Conservation (phyloP, 2,329 filamentous ascomycete genomes). For the Trichophyton verrucosum region DNA sequence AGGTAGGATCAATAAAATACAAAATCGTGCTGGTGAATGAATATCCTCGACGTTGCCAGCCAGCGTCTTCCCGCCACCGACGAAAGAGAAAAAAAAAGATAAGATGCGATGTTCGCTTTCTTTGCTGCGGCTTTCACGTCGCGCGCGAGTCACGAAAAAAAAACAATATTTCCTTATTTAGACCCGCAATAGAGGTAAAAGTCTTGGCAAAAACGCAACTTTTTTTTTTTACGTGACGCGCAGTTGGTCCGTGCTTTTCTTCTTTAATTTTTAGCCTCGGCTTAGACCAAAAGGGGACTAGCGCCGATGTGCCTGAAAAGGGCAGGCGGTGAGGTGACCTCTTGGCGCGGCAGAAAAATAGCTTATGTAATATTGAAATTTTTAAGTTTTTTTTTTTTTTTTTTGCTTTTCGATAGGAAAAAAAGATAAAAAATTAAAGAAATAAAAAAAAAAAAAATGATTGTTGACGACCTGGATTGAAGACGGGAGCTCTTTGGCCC, state of each 20-base stretch:
- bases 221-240: background rate
- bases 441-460: background rate
- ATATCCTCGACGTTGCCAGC: background rate
- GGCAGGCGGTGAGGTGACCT: background rate
- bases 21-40: background rate
- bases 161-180: background rate
- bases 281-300: background rate
- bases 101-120: too few relatives aligned
- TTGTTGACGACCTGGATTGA: background rate
- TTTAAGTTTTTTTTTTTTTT: constrained; percentile 4
- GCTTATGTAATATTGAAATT: constrained; percentile 10
- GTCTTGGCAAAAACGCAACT: constrained; percentile 3
- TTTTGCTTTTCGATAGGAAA: background rate
- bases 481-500: background rate
- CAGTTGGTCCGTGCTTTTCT: background rate
- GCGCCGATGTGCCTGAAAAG: background rate
- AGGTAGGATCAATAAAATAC: background rate
- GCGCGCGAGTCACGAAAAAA: constrained; percentile 2
- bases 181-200: background rate
- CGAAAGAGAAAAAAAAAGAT: background rate
- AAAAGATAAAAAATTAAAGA: too few relatives aligned
- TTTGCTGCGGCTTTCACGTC: background rate
- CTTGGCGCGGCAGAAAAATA: background rate
- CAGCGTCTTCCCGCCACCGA: background rate
- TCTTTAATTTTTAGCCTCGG: background rate